phyloP scores from a whole-genome alignment of 2,329 filamentous ascomycete genomes.

The Talaromyces sp. region DNA sequence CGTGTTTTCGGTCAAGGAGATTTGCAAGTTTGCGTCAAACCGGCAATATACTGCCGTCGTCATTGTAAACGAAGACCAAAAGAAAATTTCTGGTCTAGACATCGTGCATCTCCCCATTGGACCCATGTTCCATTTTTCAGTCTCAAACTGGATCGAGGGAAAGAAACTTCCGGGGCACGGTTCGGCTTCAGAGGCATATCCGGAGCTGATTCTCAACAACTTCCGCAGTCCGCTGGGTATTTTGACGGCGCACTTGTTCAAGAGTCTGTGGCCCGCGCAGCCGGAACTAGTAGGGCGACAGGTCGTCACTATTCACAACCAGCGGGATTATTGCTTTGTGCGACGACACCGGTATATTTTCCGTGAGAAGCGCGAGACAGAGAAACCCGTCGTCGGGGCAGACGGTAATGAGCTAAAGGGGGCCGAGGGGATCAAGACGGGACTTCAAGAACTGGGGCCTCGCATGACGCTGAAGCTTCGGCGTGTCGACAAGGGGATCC shows the following conservation, averaged over 20 bases:
- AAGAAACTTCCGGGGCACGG: slow-evolving; percentile 85
- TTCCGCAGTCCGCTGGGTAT: slow-evolving; percentile 91
- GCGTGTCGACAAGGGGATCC: slow-evolving; percentile 86
- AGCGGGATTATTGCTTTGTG: slow-evolving; percentile 94
- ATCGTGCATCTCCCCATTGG: slow-evolving; percentile 78
- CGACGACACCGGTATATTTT: slow-evolving; percentile 88
- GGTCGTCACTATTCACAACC: slow-evolving; percentile 88
- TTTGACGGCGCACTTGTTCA: slow-evolving; percentile 79
- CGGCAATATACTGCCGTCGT: slow-evolving; percentile 78
- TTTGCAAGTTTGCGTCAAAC: slow-evolving; percentile 76
- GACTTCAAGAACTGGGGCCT: slow-evolving; percentile 85
- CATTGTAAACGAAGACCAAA: slow-evolving; percentile 83
- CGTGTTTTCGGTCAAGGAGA: slow-evolving; percentile 90
- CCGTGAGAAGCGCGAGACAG: slow-evolving; percentile 76
- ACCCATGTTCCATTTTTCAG: slow-evolving; percentile 87
- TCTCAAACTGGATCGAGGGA: slow-evolving; percentile 86
- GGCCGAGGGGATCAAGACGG: slow-evolving; percentile 77
- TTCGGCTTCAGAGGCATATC: slow-evolving; percentile 83
- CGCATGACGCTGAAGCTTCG: slow-evolving; percentile 81
- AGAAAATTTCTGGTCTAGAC: slow-evolving; percentile 75
- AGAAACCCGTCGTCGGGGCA: slow-evolving; percentile 76
- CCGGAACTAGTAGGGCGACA: slow-evolving; percentile 83
- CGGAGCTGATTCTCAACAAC: slow-evolving; percentile 86
- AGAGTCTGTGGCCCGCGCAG: slow-evolving; percentile 69
- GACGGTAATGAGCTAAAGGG: slow-evolving; percentile 82